phyloP scores from a whole-genome alignment of 1,139 yeast species.

The Nadsonia commutata region DNA sequence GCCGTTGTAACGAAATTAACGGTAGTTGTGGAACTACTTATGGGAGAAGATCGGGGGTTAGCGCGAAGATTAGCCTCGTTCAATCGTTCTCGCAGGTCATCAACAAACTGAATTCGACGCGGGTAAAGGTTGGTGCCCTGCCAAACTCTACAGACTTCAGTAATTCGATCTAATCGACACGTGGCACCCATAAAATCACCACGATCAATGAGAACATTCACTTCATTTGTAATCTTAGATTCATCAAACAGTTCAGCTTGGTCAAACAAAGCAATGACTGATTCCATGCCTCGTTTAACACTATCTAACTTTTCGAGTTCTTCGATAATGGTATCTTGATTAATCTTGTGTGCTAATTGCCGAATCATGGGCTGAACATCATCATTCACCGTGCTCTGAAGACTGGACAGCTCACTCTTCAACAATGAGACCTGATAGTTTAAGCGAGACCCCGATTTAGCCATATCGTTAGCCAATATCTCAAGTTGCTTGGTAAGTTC shows the following conservation, averaged over 20 bases:
- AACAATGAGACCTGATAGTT: neutral
- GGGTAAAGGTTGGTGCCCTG: constrained; percentile 17
- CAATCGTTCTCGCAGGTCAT: constrained; percentile 12
- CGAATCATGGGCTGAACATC: constrained; percentile 11
- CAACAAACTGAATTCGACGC: constrained; percentile 13
- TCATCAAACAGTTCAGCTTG: constrained; percentile 19
- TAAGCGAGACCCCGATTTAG: neutral
- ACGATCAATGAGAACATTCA: constrained; percentile 11
- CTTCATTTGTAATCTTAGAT: constrained; percentile 10
- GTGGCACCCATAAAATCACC: constrained; percentile 14
- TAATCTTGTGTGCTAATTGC: constrained; percentile 10
- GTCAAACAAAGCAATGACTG: constrained; percentile 17
- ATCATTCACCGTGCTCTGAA: constrained; percentile 15
- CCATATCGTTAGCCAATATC: constrained; percentile 20
- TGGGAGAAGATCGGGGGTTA: no score
- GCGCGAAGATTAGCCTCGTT: neutral
- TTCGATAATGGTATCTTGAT: constrained; percentile 10
- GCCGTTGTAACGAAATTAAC: neutral
- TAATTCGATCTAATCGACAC: constrained; percentile 12
- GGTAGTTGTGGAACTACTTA: neutral
- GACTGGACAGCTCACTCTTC: constrained; percentile 8
- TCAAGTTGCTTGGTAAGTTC: constrained; percentile 22
- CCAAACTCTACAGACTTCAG: constrained; percentile 17
- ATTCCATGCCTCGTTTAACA: constrained; percentile 16
- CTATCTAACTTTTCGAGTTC: constrained; percentile 17